Evolutionary conservation across 805 yeast species (phyloP), one percentile per base, ranked within the genome.

Genomic region (Naumovozyma dairenensis): DNA sequence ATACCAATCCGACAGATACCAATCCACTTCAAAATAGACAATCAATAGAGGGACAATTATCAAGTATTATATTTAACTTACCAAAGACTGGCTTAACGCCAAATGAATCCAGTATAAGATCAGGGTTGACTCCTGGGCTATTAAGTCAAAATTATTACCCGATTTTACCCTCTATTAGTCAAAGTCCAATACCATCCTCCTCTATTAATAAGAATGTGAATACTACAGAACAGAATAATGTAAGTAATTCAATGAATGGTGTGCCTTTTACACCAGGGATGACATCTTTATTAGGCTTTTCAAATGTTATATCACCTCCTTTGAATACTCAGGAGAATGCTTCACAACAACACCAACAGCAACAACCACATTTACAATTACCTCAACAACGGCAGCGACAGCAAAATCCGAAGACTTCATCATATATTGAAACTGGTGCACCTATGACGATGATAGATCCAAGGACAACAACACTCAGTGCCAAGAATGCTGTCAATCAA

Each of bases 121-220:
- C 82, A 0, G 89, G 92, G 0, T 53, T 79, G 18, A 77, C 87
- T 0, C 87, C 87, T 0, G 82, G 77, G 2, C 40, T 46, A 8
- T 20, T 68, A 63, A n/a, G 38, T 4, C 36, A 38, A 6, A 25
- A 37, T 6, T 39, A 39, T 21, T 43, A 35, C 29, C 48, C 45
- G 13, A 21, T 46, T 6, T 27, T 49, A 16, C 45, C 51, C 7
- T 38, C 50, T 7, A 29, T 46, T 12, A 30, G 25, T 13, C 22
- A 21, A 10, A 19, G n/a, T 19, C 16, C 16, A 12, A 10, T 24
- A 12, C 13, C 26, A 24, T 24, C 13, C 8, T 24, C 26, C 6
- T 12, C 8, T 7, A n/a, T 13, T 15, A 8, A 16, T 10, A 21
- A 21, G 13, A 17, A 25, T 13, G 32, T 30, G 16, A 30, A 15